A percentile compares a stretch with the other conserved stretches of the same genome.
phyloP scores from a whole-genome alignment of 2,329 filamentous ascomycete species.

The Colletotrichum destructivum region DNA sequence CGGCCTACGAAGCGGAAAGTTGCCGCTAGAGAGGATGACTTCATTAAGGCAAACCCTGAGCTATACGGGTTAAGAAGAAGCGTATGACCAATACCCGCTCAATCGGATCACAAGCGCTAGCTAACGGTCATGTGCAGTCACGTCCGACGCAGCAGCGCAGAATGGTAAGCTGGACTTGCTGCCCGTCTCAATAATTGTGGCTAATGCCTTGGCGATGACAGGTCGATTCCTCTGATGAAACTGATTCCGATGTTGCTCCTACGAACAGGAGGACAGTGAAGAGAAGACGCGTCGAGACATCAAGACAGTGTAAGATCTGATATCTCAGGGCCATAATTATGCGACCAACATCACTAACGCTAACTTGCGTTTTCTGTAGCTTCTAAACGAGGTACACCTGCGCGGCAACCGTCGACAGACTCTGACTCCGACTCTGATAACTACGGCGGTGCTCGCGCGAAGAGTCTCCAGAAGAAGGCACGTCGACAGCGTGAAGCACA shows the following conservation, averaged over 20 bases:
- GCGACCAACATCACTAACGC: not conserved
- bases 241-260: slow-evolving; percentile 79
- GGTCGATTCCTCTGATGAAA: slow-evolving; percentile 70
- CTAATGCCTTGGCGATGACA: slow-evolving; percentile 48
- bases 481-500: slow-evolving; percentile 80
- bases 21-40: slow-evolving; percentile 80
- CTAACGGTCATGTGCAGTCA: slow-evolving; percentile 56
- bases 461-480: slow-evolving; percentile 81
- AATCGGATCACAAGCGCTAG: slow-evolving; percentile 29
- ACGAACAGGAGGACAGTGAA: slow-evolving; percentile 73
- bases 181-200: slow-evolving; percentile 16
- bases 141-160: slow-evolving; percentile 72
- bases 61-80: slow-evolving; percentile 95
- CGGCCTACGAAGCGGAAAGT: slow-evolving; percentile 82
- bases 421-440: slow-evolving; percentile 78
- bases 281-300: slow-evolving; percentile 77
- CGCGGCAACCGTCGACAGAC: slow-evolving; percentile 67
- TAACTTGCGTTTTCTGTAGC: slow-evolving; percentile 55
- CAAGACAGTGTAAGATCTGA: slow-evolving; percentile 70
- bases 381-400: slow-evolving; percentile 73
- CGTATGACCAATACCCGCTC: slow-evolving; percentile 68
- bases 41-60: slow-evolving; percentile 92
- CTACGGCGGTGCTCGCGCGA: slow-evolving; percentile 83
- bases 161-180: slow-evolving; percentile 61
- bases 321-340: not conserved